Evolutionary conservation across 2,329 filamentous ascomycete genomes (phyloP).

Genomic region (Diplocarpon mali): DNA sequence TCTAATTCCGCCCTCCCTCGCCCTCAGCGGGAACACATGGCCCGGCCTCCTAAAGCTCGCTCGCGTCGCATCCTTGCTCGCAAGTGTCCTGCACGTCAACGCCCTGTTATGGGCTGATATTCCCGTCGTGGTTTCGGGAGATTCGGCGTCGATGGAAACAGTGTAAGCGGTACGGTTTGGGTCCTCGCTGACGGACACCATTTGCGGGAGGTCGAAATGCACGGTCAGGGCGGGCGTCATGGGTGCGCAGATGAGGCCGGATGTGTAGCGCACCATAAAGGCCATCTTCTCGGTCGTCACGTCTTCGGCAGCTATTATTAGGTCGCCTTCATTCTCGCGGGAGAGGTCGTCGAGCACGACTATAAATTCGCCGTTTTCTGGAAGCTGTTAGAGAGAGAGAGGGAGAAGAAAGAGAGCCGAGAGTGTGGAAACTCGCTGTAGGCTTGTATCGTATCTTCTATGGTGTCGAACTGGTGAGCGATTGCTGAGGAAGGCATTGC

Average conservation of each 20-base stretch:
- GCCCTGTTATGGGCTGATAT: constrained; percentile 84
- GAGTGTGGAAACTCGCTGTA: constrained; percentile 41
- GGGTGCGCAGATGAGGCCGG: constrained; percentile 85
- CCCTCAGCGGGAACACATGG: constrained; percentile 79
- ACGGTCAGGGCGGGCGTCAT: constrained; percentile 58
- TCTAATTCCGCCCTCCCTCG: constrained; percentile 68
- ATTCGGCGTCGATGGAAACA: constrained; percentile 69
- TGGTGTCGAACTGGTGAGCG: constrained; percentile 45
- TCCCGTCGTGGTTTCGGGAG: constrained; percentile 69
- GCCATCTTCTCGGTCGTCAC: constrained; percentile 86
- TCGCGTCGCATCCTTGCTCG: constrained; percentile 43
- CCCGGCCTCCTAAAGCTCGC: constrained; percentile 69
- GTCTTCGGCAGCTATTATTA: constrained; percentile 83
- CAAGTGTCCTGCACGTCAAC: constrained; percentile 68
- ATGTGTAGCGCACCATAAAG: constrained; percentile 87
- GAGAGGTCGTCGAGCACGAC: constrained; percentile 86
- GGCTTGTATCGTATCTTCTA: constrained; percentile 52
- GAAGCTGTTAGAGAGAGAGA: constrained; percentile 5
- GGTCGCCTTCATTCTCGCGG: constrained; percentile 96
- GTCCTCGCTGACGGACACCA: constrained; percentile 69
- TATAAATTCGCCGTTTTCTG: constrained; percentile 79
- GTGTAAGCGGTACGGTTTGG: constrained; percentile 89
- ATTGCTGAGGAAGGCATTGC: constrained; percentile 24
- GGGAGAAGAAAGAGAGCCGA: background rate
- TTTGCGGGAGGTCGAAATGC: constrained; percentile 70